These are phyloP conservation scores for Schizosaccharomyces japonicus DNA, from an alignment of 805 yeast species.

Conservation along the genomic window DNA sequence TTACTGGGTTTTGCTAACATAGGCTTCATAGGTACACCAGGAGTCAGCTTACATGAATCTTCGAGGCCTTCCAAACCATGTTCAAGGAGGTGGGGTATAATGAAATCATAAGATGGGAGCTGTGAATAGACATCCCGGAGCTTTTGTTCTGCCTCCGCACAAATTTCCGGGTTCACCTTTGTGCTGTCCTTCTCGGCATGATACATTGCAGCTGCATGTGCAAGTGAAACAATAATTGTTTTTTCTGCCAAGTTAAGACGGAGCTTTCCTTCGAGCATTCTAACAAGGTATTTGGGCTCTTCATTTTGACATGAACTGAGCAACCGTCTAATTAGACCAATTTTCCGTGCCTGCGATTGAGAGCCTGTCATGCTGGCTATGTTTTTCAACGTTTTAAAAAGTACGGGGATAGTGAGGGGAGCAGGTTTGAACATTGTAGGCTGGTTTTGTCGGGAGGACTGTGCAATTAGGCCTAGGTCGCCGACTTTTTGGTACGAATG, in stretches of 20 bases:
- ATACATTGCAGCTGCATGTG: conserved; percentile 52
- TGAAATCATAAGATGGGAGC: conserved; percentile 67
- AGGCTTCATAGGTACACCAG: conserved; percentile 89
- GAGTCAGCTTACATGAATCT: conserved; percentile 49
- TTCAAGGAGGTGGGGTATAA: conserved; percentile 40
- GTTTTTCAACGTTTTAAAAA: conserved; percentile 45
- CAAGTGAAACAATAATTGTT: conserved; percentile 59
- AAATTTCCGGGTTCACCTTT: conserved; percentile 16
- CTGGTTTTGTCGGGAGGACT: conserved; percentile 58
- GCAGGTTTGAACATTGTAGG: conserved; percentile 84
- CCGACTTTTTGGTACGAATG: conserved; percentile 58
- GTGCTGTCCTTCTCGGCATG: conserved; percentile 22
- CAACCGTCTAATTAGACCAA: conserved; percentile 57
- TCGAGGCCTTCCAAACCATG: conserved; percentile 44
- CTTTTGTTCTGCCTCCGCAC: conserved; percentile 47
- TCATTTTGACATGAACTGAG: conserved; percentile 61
- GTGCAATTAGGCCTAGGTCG: conserved; percentile 77
- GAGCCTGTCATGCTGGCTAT: conserved; percentile 63
- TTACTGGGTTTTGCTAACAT: conserved; percentile 97
- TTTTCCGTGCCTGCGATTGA: conserved; percentile 58
- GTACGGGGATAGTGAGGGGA: conserved; percentile 47
- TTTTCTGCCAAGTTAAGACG: conserved; percentile 88
- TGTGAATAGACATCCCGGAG: conserved; percentile 73
- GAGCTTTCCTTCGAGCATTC: conserved; percentile 79
- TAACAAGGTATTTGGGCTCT: conserved; percentile 74